A percentile compares a stretch with the other conserved stretches of the same genome.
Evolutionary conservation across 108 stramenopile species (phyloP).

Genomic region (Conticribra guillardii): DNA sequence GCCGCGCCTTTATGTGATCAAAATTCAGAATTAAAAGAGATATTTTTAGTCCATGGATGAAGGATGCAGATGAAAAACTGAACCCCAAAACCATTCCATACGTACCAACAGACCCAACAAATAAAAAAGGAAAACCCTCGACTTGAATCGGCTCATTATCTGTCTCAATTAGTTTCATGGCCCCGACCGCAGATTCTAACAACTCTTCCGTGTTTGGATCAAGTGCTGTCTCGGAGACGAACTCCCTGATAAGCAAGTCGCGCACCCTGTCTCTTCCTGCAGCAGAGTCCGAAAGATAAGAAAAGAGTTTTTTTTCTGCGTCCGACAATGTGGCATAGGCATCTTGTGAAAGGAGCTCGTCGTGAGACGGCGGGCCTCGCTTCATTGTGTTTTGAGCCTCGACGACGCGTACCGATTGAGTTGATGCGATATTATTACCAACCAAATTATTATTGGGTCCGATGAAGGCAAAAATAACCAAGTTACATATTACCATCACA

Average conservation of each 20-base stretch:
- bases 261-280: background rate
- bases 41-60: no score
- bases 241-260: background rate
- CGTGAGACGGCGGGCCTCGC: no score
- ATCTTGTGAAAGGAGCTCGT: no score
- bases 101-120: constrained; percentile 34
- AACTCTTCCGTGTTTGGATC: background rate
- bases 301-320: background rate
- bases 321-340: no score
- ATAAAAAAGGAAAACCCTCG: constrained; percentile 21
- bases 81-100: background rate
- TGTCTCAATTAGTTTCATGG: constrained; percentile 6
- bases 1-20: constrained; percentile 13
- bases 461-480: no score
- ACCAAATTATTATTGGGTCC: no score
- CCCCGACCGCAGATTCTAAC: constrained; percentile 20
- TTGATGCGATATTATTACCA: no score
- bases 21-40: background rate
- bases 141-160: constrained; percentile 28
- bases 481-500: no score
- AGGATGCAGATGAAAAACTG: background rate
- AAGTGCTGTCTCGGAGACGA: background rate
- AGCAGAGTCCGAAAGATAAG: background rate
- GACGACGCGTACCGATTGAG: no score
- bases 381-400: no score